Conservation (phyloP, 441 rosid species). For the Aleurites moluccanus region DNA sequence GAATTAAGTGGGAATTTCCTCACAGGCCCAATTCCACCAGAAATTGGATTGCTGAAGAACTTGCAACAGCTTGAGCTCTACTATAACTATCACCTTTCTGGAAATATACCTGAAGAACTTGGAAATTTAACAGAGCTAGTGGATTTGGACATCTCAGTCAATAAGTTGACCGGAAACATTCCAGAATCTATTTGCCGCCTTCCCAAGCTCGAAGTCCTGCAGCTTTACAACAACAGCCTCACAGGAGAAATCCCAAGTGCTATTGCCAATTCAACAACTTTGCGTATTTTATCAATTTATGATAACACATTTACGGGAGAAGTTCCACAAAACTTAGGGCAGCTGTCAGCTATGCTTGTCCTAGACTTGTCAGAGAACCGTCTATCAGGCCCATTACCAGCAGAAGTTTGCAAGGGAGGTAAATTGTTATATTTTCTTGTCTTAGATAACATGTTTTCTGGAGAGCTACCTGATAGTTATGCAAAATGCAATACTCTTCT, state of each 20-base stretch:
- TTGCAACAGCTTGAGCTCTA: constrained; percentile 79
- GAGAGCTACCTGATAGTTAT: constrained; percentile 59
- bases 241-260: constrained; percentile 72
- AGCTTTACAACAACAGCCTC: constrained; percentile 92
- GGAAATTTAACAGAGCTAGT: constrained; percentile 84
- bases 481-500: constrained; percentile 66
- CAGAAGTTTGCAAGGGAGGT: constrained; percentile 69
- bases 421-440: constrained; percentile 74
- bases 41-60: constrained; percentile 76
- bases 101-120: constrained; percentile 75
- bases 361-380: constrained; percentile 84
- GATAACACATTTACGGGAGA: constrained; percentile 73
- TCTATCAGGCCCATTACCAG: constrained; percentile 71
- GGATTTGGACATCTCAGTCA: constrained; percentile 90
- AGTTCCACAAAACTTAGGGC: constrained; percentile 70
- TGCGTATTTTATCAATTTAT: constrained; percentile 67
- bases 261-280: constrained; percentile 59
- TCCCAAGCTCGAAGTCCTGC: constrained; percentile 73
- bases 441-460: constrained; percentile 68
- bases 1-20: constrained; percentile 82
- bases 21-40: constrained; percentile 61
- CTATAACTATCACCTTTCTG: constrained; percentile 70
- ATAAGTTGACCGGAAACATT: constrained; percentile 62
- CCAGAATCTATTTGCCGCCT: constrained; percentile 78
- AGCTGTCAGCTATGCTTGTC: constrained; percentile 50